These are phyloP conservation scores for Mycena galericulata DNA, from an alignment of 768 basidiomycete species.

Conservation along the genomic window DNA sequence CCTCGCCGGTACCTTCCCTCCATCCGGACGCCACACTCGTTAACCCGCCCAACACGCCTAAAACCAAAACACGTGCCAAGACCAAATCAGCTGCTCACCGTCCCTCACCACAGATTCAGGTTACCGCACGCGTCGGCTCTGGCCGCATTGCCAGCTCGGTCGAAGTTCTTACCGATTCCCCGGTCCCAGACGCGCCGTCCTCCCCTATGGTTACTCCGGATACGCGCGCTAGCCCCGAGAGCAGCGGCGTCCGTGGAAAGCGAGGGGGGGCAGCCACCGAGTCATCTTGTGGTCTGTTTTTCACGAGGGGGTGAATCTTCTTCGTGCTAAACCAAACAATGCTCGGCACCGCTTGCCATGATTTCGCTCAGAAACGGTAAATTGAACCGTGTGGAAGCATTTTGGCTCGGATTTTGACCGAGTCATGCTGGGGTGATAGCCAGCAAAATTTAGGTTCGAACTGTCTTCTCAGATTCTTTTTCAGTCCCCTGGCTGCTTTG, in stretches of 20 bases:
- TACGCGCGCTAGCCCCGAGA: not conserved
- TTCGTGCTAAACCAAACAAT: too few relatives aligned
- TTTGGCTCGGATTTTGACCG: too few relatives aligned
- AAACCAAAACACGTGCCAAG: not conserved
- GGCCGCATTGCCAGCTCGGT: not conserved
- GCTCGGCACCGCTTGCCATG: too few relatives aligned
- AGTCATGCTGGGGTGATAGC: too few relatives aligned
- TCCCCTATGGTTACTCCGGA: conserved; percentile 1
- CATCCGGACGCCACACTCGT: not conserved
- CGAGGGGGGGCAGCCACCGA: conserved; percentile 8
- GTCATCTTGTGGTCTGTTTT: conserved; percentile 6
- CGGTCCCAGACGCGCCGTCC: not conserved
- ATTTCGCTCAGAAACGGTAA: too few relatives aligned
- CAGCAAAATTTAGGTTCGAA: too few relatives aligned
- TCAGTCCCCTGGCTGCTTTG: too few relatives aligned
- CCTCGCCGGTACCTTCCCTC: not conserved
- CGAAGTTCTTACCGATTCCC: not conserved
- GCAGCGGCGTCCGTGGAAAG: too few relatives aligned
- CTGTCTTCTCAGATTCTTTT: too few relatives aligned
- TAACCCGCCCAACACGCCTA: not conserved
- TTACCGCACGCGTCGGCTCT: not conserved
- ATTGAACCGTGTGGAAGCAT: too few relatives aligned
- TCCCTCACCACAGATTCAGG: not conserved
- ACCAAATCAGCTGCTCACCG: not conserved
- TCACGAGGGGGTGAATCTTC: too few relatives aligned